Evolutionary conservation across 805 yeast genomes (phyloP).

Genomic region (Pichia kluyveri): DNA sequence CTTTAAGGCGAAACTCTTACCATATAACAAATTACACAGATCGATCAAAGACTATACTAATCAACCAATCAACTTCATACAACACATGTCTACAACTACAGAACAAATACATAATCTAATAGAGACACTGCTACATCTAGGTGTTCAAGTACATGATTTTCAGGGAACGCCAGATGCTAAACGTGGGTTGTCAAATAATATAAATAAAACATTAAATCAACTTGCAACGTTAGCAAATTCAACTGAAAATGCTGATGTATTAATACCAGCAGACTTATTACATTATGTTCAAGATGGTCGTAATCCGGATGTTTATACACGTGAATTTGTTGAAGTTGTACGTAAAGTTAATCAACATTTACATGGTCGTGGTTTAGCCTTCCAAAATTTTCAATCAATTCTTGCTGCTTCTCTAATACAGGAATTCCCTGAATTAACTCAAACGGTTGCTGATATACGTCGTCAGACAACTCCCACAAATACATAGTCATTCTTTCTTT

Average conservation of each 20-base stretch:
- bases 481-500: neutral
- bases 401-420: constrained; percentile 60
- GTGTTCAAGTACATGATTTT: constrained; percentile 87
- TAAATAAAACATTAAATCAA: constrained; percentile 31
- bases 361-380: constrained; percentile 72
- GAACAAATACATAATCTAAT: constrained; percentile 43
- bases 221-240: constrained; percentile 25
- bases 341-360: constrained; percentile 81
- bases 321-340: constrained; percentile 95
- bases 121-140: constrained; percentile 81
- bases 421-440: constrained; percentile 71
- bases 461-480: neutral
- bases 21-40: too few species aligned
- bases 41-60: too few species aligned
- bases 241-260: constrained; percentile 12
- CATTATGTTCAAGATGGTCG: constrained; percentile 93
- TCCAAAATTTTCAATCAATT: constrained; percentile 43
- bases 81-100: neutral
- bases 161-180: constrained; percentile 81
- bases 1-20: too few species aligned
- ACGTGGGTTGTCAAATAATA: constrained; percentile 41
- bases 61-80: too few species aligned
- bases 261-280: constrained; percentile 76
- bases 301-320: constrained; percentile 92
- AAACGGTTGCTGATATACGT: constrained; percentile 30